Evolutionary conservation across 768 basidiomycete species (phyloP), one percentile per base, ranked within the genome.

Genomic region (Wakefieldia striispora): DNA sequence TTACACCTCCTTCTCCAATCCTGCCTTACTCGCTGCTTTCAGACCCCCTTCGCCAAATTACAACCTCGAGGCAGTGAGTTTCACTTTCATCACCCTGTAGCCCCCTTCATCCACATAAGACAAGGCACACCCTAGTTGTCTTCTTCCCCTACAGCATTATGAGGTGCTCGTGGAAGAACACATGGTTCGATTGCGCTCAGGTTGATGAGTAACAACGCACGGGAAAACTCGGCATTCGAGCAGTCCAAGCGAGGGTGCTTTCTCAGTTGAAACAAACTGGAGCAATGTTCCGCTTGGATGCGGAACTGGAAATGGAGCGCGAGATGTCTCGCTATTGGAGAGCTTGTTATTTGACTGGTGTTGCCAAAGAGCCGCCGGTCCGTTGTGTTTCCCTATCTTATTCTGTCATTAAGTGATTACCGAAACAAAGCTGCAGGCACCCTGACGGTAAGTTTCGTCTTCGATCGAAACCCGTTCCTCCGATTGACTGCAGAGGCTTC

Each of bases 331-430:
- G 54, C 97, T 97, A 0, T 69, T 99, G 60, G 91, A 91, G 70
- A 95, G 92, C 63, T 76, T 81, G 9, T 95, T 91, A 71, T 99
- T 87, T 63, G 95, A 97, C 62, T 97, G 93, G 91, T 93, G 93
- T 51, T 81, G 83, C 61, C 74, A 93, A 88, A 54, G 95, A 97
- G 66, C 93, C 95, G 3, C 97, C 98, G 68, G 94, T 95, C 65
- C 61, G 83, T 59, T 13, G 29, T 35, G 21, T 17, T 50, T 43
- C 27, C 31, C 35, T n/a, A 9, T 31, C 14, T 41, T 47, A 13
- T 40, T 29, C n/a, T 36, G 2, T 36, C 14, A 13, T 12, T 38
- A 82, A 49, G 80, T 94, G 42, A 74, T 83, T 19, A 67, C 75
- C 27, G 83, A 88, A 59, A 92, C 90, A 4, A 71, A 78, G 47